These are phyloP conservation scores for Podospora tetraspora DNA, from an alignment of 495 filamentous ascomycete genomes.

Conservation along the genomic window DNA sequence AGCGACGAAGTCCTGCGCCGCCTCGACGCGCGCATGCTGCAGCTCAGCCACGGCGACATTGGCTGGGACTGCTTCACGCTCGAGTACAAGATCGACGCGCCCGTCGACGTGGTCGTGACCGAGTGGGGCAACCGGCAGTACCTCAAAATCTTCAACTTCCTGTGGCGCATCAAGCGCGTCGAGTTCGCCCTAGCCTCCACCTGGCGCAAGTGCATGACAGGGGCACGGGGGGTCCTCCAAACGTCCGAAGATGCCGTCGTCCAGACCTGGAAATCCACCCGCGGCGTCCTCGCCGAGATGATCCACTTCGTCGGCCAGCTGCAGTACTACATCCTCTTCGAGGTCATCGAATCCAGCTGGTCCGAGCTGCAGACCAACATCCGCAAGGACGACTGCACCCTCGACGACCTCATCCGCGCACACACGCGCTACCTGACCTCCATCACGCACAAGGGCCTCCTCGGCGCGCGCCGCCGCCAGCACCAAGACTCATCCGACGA, in stretches of 20 bases:
- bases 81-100: slow-evolving; percentile 97
- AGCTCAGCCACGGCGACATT: slow-evolving; percentile 91
- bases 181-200: slow-evolving; percentile 87
- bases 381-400: slow-evolving; percentile 73
- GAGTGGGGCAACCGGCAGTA: slow-evolving; percentile 93
- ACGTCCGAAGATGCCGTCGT: slow-evolving; percentile 70
- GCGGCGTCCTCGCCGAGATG: slow-evolving; percentile 92
- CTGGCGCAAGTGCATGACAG: slow-evolving; percentile 96
- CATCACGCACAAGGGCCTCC: slow-evolving; percentile 93
- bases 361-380: slow-evolving; percentile 76
- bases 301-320: slow-evolving; percentile 95
- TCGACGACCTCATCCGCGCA: slow-evolving; percentile 91
- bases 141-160: slow-evolving; percentile 98
- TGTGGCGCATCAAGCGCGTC: slow-evolving; percentile 97
- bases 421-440: slow-evolving; percentile 85
- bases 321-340: slow-evolving; percentile 98
- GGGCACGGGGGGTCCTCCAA: slow-evolving; percentile 83
- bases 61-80: slow-evolving; percentile 99
- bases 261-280: slow-evolving; percentile 80
- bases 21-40: slow-evolving; percentile 92
- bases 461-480: slow-evolving; percentile 59
- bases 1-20: slow-evolving; percentile 85
- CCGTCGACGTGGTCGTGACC: slow-evolving; percentile 95
- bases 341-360: slow-evolving; percentile 96
- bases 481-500: slow-evolving; percentile 34